phyloP scores from a whole-genome alignment of 2,329 filamentous ascomycete genomes.

The Botrytis deweyae region DNA sequence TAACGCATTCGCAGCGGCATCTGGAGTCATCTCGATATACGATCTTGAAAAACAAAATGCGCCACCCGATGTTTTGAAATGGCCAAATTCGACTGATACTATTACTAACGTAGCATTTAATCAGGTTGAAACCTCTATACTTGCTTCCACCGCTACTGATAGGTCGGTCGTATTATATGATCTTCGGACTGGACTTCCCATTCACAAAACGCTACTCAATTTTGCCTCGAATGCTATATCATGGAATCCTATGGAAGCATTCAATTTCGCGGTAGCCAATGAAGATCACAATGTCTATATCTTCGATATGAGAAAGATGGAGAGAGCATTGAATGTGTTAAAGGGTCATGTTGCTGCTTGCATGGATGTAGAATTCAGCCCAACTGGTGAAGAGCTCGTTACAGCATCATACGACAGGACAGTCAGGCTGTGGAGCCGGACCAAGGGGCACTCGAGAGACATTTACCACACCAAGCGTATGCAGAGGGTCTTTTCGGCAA shows the following conservation, averaged over 20 bases:
- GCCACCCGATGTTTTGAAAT: slow-evolving; percentile 77
- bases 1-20: slow-evolving; percentile 77
- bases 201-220: slow-evolving; percentile 77
- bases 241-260: slow-evolving; percentile 97
- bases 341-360: slow-evolving; percentile 88
- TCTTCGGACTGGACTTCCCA: slow-evolving; percentile 77
- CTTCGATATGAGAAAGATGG: slow-evolving; percentile 92
- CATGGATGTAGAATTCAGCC: slow-evolving; percentile 95
- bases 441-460: slow-evolving; percentile 81
- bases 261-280: slow-evolving; percentile 89
- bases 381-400: slow-evolving; percentile 91
- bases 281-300: slow-evolving; percentile 69
- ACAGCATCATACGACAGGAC: slow-evolving; percentile 87
- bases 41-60: slow-evolving; percentile 79
- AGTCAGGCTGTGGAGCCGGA: slow-evolving; percentile 78
- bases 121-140: slow-evolving; percentile 85
- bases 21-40: slow-evolving; percentile 80
- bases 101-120: slow-evolving; percentile 90
- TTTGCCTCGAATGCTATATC: slow-evolving; percentile 80
- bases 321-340: slow-evolving; percentile 82
- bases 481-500: slow-evolving; percentile 86
- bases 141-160: slow-evolving; percentile 83
- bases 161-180: slow-evolving; percentile 89
- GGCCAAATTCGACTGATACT: slow-evolving; percentile 87
- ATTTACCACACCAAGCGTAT: slow-evolving; percentile 98